Evolutionary conservation across 2,329 filamentous ascomycete genomes (phyloP).

Genomic region (Sporothrix curviconia): DNA sequence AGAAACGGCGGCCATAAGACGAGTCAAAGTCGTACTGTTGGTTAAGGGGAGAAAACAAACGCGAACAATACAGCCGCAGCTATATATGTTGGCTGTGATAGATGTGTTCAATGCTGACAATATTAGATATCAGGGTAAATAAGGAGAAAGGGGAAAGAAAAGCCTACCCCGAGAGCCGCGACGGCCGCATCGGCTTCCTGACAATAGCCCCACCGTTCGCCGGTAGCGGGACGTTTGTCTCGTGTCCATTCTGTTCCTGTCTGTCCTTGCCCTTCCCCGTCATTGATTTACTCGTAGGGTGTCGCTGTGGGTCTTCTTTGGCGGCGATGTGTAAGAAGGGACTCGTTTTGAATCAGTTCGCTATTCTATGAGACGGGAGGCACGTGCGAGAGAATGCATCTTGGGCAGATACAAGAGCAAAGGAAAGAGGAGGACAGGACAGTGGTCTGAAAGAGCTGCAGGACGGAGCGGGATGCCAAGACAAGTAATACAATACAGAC

Average conservation of each 20-base stretch:
- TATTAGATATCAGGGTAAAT: too few species aligned
- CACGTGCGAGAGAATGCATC: not conserved
- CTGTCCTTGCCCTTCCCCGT: not conserved
- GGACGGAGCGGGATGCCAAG: not conserved
- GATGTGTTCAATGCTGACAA: too few species aligned
- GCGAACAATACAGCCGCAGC: too few species aligned
- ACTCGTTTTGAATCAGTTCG: conserved; percentile 5
- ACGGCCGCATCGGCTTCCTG: not conserved
- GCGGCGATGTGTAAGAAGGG: conserved; percentile 8
- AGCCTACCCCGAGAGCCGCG: not conserved
- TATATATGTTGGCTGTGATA: too few species aligned
- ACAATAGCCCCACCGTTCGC: not conserved
- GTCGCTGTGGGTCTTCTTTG: not conserved
- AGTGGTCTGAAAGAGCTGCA: not conserved
- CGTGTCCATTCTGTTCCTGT: not conserved
- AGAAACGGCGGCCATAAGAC: too few species aligned
- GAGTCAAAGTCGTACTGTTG: too few species aligned
- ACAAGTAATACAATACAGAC: not conserved
- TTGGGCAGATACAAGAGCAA: not conserved
- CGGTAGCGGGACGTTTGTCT: not conserved
- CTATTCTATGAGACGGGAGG: not conserved
- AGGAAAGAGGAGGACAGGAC: not conserved
- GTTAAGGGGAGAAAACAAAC: not conserved
- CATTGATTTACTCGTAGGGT: too few species aligned
- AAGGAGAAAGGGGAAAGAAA: not conserved